A percentile compares a stretch with the other conserved stretches of the same genome.
These are phyloP conservation scores for Mycena albidolilacea DNA, from an alignment of 768 basidiomycete species.

Conservation along the genomic window DNA sequence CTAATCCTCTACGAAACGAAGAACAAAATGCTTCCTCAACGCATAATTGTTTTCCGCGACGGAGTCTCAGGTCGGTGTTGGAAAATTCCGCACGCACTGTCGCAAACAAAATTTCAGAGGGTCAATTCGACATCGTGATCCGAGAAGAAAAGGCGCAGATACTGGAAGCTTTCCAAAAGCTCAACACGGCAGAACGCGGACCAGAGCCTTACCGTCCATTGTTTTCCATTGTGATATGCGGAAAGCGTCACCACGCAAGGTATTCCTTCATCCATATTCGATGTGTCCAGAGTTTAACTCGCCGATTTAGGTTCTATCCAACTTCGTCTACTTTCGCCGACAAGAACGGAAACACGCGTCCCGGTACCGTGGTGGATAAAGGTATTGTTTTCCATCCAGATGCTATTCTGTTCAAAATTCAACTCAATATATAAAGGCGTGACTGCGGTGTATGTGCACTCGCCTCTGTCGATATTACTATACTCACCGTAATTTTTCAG, in stretches of 20 bases:
- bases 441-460: constrained; percentile 69
- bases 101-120: constrained; percentile 55
- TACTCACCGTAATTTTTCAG: constrained; percentile 44
- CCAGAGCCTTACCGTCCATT: constrained; percentile 68
- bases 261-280: constrained; percentile 43
- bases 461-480: constrained; percentile 34
- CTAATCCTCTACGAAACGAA: constrained; percentile 69
- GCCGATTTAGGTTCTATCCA: constrained; percentile 66
- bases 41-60: constrained; percentile 83
- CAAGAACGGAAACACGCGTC: constrained; percentile 81
- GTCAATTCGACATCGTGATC: constrained; percentile 79
- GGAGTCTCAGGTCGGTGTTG: constrained; percentile 80
- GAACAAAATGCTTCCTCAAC: constrained; percentile 72
- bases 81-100: background rate
- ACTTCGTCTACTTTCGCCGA: constrained; percentile 65
- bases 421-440: constrained; percentile 62
- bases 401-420: too few species aligned
- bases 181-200: constrained; percentile 56
- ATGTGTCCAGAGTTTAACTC: background rate
- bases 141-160: constrained; percentile 75
- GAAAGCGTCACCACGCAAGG: constrained; percentile 80
- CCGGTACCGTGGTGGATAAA: constrained; percentile 86
- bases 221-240: constrained; percentile 84
- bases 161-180: constrained; percentile 69
- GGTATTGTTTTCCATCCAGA: too few species aligned